Evolutionary conservation across 148 eudicot genomes (phyloP), one percentile per base, ranked within the genome.

Genomic region (Camellia sinensis): DNA sequence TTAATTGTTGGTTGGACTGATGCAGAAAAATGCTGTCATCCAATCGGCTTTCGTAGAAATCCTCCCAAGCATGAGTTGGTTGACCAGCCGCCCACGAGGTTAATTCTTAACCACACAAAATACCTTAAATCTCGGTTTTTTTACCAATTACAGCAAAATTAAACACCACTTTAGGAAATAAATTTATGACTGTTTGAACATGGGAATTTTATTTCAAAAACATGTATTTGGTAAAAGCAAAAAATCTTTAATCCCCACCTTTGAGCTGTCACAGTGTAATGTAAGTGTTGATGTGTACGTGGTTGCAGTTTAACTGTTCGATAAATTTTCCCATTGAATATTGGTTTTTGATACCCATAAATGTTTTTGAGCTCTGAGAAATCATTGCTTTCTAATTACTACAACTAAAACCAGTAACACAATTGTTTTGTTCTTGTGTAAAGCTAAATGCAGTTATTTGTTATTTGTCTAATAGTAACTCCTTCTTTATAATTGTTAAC

Each of bases 261-360:
- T 29, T 29, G 37, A 29, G 37, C 37, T 29, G 37, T 29, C 37
- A 29, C 37, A 29, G 37, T 29, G 37, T 29, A 29, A 29, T 29
- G 37, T 29, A 29, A 29, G 37, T 29, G 37, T 29, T 29, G 37
- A 29, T 18, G 10, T 29, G 41, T 65, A 44, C 43, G 13, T 65
- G 37, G 74, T 71, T 71, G 57, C 74, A 71, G 56, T 71, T n/a
- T n/a, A 71, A 46, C 29, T 71, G 56, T 41, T 46, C 29, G 57
- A 71, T 11, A 10, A 5, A 8, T 17, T 50, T 15, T 11, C 53
- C 22, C 53, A 15, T 0, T 10, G 71, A 44, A 6, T 4, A 45
- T 69, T 69, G 11, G 10, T 43, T 69, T 69, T 14, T 67, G 6
- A 18, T 48, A 48, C 61, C 61, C 61, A 57, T 57, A 11, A 57